Conservation (phyloP, 208 protist genomes). For the Crithidia sp. region DNA sequence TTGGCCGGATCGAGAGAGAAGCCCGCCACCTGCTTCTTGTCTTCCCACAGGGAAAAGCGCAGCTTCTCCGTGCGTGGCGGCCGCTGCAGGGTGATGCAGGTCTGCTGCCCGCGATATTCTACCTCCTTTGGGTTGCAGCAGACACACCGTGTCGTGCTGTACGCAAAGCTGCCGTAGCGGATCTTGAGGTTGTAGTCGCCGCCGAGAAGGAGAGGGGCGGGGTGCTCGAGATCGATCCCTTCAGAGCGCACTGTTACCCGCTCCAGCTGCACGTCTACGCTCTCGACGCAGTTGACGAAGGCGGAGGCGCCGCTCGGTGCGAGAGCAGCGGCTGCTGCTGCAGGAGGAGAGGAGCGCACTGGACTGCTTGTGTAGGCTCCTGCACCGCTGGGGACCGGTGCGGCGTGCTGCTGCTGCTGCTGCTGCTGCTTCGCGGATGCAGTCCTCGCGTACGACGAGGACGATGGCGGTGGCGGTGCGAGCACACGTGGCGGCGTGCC, state of each 20-base stretch:
- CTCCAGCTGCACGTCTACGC: slow-evolving; percentile 66
- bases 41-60: slow-evolving; percentile 87
- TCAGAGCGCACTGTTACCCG: slow-evolving; percentile 64
- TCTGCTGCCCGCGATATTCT: slow-evolving; percentile 40
- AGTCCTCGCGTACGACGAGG: too few species aligned
- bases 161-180: slow-evolving; percentile 56
- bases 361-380: neutral
- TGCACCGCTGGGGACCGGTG: too few species aligned
- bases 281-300: neutral
- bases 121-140: slow-evolving; percentile 71
- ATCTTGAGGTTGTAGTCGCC: slow-evolving; percentile 75
- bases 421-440: neutral
- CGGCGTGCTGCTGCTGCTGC: neutral
- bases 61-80: slow-evolving; percentile 48
- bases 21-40: slow-evolving; percentile 72
- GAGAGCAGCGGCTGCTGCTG: neutral
- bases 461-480: too few species aligned
- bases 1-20: slow-evolving; percentile 83
- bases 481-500: neutral
- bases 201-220: slow-evolving; percentile 70
- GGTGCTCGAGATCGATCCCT: slow-evolving; percentile 55
- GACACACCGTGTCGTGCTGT: slow-evolving; percentile 35
- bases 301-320: neutral
- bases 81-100: slow-evolving; percentile 36
- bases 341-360: neutral